Evolutionary conservation across 176 grass and related monocot genomes (phyloP).

Genomic region (Raddia guianensis): DNA sequence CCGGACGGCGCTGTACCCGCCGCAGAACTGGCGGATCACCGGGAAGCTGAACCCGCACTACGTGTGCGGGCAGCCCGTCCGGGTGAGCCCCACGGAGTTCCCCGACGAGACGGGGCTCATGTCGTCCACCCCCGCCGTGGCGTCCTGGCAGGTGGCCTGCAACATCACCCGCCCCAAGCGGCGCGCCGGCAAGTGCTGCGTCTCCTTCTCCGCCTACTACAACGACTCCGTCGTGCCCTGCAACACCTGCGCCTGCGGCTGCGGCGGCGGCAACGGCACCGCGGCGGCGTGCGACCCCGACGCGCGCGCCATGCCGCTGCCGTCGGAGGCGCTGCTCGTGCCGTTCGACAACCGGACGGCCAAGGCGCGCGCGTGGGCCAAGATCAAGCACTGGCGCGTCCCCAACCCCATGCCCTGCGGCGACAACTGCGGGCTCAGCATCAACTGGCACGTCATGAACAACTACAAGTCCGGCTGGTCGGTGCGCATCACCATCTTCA

Average conservation of each 20-base stretch:
- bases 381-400: constrained; percentile 71
- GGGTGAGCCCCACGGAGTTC: constrained; percentile 79
- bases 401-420: constrained; percentile 63
- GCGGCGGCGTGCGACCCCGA: constrained; percentile 54
- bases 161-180: constrained; percentile 76
- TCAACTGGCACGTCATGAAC: constrained; percentile 90
- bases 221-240: constrained; percentile 84
- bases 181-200: constrained; percentile 65
- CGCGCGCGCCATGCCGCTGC: constrained; percentile 52
- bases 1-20: constrained; percentile 74
- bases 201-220: constrained; percentile 89
- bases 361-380: constrained; percentile 81
- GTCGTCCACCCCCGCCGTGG: constrained; percentile 63
- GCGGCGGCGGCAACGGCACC: constrained; percentile 40
- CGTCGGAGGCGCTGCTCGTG: constrained; percentile 75
- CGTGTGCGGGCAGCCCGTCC: constrained; percentile 57
- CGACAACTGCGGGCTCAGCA: constrained; percentile 81
- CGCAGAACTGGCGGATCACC: constrained; percentile 78
- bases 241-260: constrained; percentile 78
- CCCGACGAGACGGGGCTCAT: constrained; percentile 75
- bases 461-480: constrained; percentile 88
- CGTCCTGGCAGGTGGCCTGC: constrained; percentile 90
- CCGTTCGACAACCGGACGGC: constrained; percentile 76
- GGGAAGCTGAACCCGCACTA: constrained; percentile 80
- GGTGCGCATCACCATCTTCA: constrained; percentile 82